phyloP scores from a whole-genome alignment of 352 stramenopile genomes.

The Phytophthora chlamydospora region DNA sequence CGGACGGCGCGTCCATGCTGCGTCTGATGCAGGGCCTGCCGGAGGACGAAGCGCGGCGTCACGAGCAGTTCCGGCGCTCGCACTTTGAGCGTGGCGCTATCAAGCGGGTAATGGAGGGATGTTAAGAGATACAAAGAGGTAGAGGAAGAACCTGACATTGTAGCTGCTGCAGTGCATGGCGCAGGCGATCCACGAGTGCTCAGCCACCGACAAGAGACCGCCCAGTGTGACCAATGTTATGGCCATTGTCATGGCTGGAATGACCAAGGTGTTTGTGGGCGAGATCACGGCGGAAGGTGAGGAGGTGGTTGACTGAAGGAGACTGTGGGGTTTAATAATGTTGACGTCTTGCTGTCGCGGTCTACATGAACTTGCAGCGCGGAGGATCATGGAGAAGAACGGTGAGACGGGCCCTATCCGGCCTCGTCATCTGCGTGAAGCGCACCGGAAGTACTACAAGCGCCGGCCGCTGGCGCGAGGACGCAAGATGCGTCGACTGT shows the following conservation, averaged over 20 bases:
- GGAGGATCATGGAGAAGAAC: slow-evolving; percentile 81
- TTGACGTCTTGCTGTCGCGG: background rate
- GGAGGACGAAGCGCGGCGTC: slow-evolving; percentile 64
- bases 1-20: slow-evolving; percentile 73
- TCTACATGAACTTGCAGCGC: slow-evolving; percentile 38
- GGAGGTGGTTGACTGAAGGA: no score
- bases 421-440: slow-evolving; percentile 78
- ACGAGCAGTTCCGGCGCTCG: slow-evolving; percentile 85
- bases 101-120: slow-evolving; percentile 55
- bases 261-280: slow-evolving; percentile 86
- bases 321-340: background rate
- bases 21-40: slow-evolving; percentile 73
- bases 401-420: slow-evolving; percentile 78
- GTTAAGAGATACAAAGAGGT: background rate
- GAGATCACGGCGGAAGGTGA: slow-evolving; percentile 81
- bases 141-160: background rate
- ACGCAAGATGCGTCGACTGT: slow-evolving; percentile 61
- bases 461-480: slow-evolving; percentile 65
- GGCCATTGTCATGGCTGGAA: slow-evolving; percentile 88
- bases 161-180: slow-evolving; percentile 69
- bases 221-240: slow-evolving; percentile 85
- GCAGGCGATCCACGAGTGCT: slow-evolving; percentile 75
- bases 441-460: slow-evolving; percentile 87
- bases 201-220: slow-evolving; percentile 51
- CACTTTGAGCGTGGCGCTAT: slow-evolving; percentile 86